Conservation (phyloP, 2,329 filamentous ascomycete genomes). For the Ophiostoma himal-ulmi region DNA sequence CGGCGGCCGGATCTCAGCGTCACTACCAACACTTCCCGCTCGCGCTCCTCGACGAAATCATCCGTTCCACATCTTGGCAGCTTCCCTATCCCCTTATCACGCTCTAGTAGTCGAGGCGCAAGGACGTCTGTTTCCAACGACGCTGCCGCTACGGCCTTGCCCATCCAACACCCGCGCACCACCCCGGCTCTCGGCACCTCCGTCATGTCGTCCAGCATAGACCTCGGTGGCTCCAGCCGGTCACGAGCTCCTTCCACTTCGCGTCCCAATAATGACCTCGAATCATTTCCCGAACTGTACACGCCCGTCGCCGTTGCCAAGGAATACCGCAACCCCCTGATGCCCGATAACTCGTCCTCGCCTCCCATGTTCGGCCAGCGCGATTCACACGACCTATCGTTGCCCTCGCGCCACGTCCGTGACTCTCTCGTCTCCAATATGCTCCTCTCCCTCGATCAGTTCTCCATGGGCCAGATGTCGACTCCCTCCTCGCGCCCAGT, state of each 20-base stretch:
- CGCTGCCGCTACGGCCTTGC: neutral
- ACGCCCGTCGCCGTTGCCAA: conserved; percentile 36
- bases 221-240: conserved; percentile 26
- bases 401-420: conserved; percentile 68
- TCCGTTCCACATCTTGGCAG: neutral
- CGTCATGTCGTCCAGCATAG: conserved; percentile 32
- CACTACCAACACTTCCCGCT: conserved; percentile 33
- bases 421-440: conserved; percentile 95
- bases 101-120: conserved; percentile 17
- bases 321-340: conserved; percentile 25
- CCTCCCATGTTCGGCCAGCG: conserved; percentile 34
- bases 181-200: conserved; percentile 21
- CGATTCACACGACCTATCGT: conserved; percentile 80
- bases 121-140: conserved; percentile 15
- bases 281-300: conserved; percentile 38
- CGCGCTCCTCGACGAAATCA: conserved; percentile 21
- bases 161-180: neutral
- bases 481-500: conserved; percentile 24
- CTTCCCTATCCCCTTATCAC: conserved; percentile 22
- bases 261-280: conserved; percentile 30
- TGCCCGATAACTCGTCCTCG: conserved; percentile 27
- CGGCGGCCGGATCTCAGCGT: conserved; percentile 37
- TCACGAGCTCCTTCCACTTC: conserved; percentile 29
- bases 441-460: conserved; percentile 85
- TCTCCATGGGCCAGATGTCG: conserved; percentile 51